Conservation (phyloP, 179 eudicot species). For the Gypsophila paniculata region DNA sequence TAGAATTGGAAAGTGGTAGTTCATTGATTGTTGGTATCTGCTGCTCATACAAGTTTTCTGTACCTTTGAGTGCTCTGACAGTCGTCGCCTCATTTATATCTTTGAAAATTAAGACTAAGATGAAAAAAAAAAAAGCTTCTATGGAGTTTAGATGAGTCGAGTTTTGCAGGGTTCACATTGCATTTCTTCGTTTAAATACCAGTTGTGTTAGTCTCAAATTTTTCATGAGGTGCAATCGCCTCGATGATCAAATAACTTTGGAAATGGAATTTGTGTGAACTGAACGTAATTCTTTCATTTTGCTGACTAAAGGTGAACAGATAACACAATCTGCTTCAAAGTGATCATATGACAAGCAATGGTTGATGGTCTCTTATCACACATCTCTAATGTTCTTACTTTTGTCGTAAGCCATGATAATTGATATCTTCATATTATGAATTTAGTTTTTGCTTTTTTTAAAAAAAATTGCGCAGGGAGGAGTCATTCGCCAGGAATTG, state of each 20-base stretch:
- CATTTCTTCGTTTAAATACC: not conserved
- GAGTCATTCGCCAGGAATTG: slow-evolving; percentile 76
- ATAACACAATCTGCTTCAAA: not conserved
- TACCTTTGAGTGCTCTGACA: not conserved
- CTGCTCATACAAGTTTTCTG: not conserved
- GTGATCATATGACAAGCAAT: not conserved
- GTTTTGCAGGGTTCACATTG: not conserved
- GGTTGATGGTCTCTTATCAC: not conserved
- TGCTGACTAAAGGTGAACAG: not conserved
- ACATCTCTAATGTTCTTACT: not conserved
- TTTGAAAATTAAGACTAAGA: not conserved
- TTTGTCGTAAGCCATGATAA: not conserved
- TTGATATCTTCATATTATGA: slow-evolving; percentile 1
- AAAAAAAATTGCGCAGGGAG: slow-evolving; percentile 56
- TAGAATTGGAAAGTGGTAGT: not conserved
- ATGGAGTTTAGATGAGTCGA: too few relatives aligned
- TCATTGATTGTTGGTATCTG: not conserved
- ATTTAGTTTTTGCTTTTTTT: not conserved
- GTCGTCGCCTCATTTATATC: too few relatives aligned
- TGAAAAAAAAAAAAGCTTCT: too few relatives aligned
- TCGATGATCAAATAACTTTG: not conserved
- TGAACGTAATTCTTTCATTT: not conserved
- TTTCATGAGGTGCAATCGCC: not conserved
- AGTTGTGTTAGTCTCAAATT: not conserved
- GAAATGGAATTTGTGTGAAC: not conserved